Base-by-base conservation (phyloP, 2,329 filamentous ascomycete genomes). In the Paraphaeosphaeria sporulosa region DNA sequence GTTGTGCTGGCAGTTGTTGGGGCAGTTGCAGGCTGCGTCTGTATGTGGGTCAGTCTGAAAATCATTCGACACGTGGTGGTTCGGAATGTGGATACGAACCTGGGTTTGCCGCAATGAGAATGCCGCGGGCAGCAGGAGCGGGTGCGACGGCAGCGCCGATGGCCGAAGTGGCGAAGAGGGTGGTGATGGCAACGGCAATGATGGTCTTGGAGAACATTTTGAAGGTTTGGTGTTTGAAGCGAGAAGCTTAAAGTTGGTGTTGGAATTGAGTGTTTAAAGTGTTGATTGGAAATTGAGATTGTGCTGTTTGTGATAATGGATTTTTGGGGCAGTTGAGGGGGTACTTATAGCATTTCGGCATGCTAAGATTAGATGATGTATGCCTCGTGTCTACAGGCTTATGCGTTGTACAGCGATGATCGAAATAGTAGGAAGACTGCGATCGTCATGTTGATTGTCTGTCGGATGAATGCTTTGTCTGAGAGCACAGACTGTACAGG, bases 131-230 rank as follows among this genome's bases (percentile, higher is more conserved):
- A 1, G 27, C 52, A 5, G 44, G 32, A 19, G 30, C 32, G 6
- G 43, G n/a, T 4, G 42, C 23, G 10, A 55, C 21, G 8, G 43
- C 42, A 10, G 53, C 53, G 43, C 38, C 32, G 43, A 55, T 48
- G 43, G 53, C 53, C 53, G 43, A 47, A 19, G 38, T 40, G 53
- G 43, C 43, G 53, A 55, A 55, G 30, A 55, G 53, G 21, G 53
- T 19, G 27, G 53, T 27, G 21, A 55, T n/a, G 53, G 53, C 38
- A 19, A 30, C 53, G 17, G 34, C 30, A 21, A 55, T 38, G 53
- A 55, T 44, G 53, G 53, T 55, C 53, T 55, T 55, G 53, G 53
- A 55, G 53, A 38, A 55, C 53, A 55, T 55, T 48, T 48, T 55
- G 53, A 48, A 55, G 30, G 42, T 36, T 34, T 55, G 43, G 30